Conservation (phyloP, 2,329 filamentous ascomycete species). For the Fusarium secorum region DNA sequence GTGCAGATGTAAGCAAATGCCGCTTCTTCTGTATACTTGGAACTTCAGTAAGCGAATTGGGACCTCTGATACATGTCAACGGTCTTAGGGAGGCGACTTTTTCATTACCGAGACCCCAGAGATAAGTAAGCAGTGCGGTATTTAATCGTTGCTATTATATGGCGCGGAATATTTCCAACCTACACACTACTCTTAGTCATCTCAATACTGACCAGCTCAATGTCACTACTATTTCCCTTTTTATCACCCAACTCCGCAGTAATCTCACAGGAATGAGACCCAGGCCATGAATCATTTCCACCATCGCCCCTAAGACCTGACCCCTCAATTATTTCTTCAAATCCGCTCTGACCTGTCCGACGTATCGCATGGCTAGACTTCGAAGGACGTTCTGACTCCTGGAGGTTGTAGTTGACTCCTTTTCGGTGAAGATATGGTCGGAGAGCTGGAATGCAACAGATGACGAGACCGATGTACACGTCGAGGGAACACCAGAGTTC, state of each 20-base stretch:
- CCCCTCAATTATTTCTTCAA: slow-evolving; percentile 22
- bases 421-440: slow-evolving; percentile 27
- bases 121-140: not conserved
- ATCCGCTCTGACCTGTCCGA: not conserved
- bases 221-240: slow-evolving; percentile 6
- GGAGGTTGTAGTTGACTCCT: not conserved
- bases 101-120: no score
- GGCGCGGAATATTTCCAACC: fast-evolving
- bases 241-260: slow-evolving; percentile 6
- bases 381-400: not conserved
- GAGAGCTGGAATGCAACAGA: slow-evolving; percentile 32
- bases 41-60: no score
- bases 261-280: not conserved
- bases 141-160: fast-evolving
- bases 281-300: not conserved
- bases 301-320: not conserved
- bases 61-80: no score
- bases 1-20: not conserved
- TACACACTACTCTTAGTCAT: fast-evolving
- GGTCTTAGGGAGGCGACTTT: no score
- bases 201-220: not conserved
- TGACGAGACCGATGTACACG: slow-evolving; percentile 23
- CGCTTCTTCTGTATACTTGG: no score
- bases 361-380: not conserved
- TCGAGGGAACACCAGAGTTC: slow-evolving; percentile 35